A percentile compares a stretch with the other conserved stretches of the same genome.
Conservation (phyloP, 2,329 filamentous ascomycete species). For the Hypoxylon sp. region DNA sequence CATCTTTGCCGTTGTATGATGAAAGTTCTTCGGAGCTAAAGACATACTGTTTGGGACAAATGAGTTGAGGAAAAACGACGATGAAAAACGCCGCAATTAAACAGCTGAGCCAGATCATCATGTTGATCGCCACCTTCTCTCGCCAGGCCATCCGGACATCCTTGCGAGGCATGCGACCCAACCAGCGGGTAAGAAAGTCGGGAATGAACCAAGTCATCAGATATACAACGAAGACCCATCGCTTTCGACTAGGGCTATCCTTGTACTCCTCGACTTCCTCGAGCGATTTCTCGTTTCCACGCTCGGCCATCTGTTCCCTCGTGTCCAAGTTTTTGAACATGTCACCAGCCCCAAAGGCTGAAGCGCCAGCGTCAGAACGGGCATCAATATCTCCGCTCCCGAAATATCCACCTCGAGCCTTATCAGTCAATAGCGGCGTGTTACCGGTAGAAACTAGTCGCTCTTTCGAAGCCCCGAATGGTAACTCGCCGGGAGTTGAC, state of each 20-base stretch:
- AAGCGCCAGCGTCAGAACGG: constrained; percentile 91
- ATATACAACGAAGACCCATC: constrained; percentile 90
- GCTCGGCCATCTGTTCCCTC: constrained; percentile 93
- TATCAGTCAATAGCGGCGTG: constrained; percentile 78
- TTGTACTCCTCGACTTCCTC: constrained; percentile 89
- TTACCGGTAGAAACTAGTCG: constrained; percentile 66
- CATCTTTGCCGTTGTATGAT: constrained; percentile 78
- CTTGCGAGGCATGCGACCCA: constrained; percentile 91
- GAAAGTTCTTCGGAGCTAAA: constrained; percentile 84
- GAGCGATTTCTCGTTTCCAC: constrained; percentile 90
- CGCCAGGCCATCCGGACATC: constrained; percentile 95
- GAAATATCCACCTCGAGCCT: constrained; percentile 84
- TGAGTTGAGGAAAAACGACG: constrained; percentile 85
- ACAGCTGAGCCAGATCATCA: constrained; percentile 95
- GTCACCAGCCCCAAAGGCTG: constrained; percentile 91
- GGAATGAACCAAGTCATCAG: constrained; percentile 89
- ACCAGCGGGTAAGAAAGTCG: constrained; percentile 81
- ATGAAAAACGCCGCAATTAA: constrained; percentile 87
- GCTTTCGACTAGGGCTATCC: constrained; percentile 84
- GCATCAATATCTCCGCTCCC: constrained; percentile 82
- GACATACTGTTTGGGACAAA: constrained; percentile 93
- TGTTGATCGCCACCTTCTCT: constrained; percentile 97
- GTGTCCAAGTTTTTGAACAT: constrained; percentile 99
- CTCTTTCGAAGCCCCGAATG: constrained; percentile 75
- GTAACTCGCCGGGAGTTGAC: constrained; percentile 67